Conservation (phyloP, 2,329 filamentous ascomycete genomes). For the Ophiocordyceps camponoti-saundersi region DNA sequence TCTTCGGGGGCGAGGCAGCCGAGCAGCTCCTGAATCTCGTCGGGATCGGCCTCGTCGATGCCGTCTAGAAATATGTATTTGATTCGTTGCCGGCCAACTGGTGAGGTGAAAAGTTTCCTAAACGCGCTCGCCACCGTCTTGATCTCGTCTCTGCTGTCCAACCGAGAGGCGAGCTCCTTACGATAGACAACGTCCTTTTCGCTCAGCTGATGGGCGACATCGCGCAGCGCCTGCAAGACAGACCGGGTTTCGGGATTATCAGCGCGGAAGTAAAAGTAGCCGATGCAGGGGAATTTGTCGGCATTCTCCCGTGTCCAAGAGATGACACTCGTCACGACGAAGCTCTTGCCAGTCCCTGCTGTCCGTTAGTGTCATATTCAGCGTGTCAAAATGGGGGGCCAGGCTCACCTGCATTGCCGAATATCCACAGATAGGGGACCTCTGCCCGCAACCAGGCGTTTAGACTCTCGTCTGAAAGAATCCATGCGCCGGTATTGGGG, state of each 20-base stretch:
- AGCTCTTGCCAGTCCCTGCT: slow-evolving; percentile 27
- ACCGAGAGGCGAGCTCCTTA: slow-evolving; percentile 18
- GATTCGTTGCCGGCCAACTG: slow-evolving; percentile 15
- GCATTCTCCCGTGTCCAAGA: slow-evolving; percentile 12
- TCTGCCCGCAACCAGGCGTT: slow-evolving; percentile 20
- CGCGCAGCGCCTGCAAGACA: slow-evolving; percentile 24
- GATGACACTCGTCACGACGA: slow-evolving; percentile 25
- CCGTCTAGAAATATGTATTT: slow-evolving; percentile 29
- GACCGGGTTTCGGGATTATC: slow-evolving; percentile 27
- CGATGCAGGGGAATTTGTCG: slow-evolving; percentile 16
- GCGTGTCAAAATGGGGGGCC: not conserved
- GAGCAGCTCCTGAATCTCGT: slow-evolving; percentile 20
- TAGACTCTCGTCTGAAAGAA: slow-evolving; percentile 20
- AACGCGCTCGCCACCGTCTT: slow-evolving; percentile 26
- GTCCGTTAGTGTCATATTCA: not conserved
- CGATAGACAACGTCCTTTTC: slow-evolving; percentile 26
- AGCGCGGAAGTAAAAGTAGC: slow-evolving; percentile 31
- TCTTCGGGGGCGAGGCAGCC: slow-evolving; percentile 14
- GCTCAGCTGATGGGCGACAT: slow-evolving; percentile 28
- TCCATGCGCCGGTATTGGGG: slow-evolving; percentile 27
- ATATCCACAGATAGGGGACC: slow-evolving; percentile 24
- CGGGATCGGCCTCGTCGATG: slow-evolving; percentile 24
- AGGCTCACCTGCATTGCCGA: slow-evolving; percentile 20
- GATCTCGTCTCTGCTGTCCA: slow-evolving; percentile 21
- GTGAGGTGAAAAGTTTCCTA: slow-evolving; percentile 21